Evolutionary conservation across 1,284 basidiomycete species (phyloP).

Genomic region (Flammula alnicola): DNA sequence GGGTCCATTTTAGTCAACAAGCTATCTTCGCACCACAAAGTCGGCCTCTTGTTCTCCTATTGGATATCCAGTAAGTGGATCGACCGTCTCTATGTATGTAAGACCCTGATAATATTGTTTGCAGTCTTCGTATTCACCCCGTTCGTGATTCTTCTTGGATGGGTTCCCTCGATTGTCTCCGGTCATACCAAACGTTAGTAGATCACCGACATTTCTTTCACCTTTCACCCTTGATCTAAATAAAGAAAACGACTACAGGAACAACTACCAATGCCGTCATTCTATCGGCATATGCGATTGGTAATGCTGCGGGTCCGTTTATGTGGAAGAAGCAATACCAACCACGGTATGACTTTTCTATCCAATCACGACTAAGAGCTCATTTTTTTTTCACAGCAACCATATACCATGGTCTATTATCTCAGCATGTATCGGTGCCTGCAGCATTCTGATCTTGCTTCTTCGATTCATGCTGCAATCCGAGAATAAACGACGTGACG

Average conservation of each 20-base stretch:
- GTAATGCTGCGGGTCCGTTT: constrained; percentile 75
- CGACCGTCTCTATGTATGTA: background rate
- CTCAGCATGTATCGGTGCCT: constrained; percentile 56
- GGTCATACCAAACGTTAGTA: constrained; percentile 76
- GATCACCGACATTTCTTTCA: background rate
- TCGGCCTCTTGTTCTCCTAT: constrained; percentile 73
- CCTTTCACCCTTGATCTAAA: too few species aligned
- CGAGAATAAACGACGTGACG: constrained; percentile 70
- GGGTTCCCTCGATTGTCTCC: constrained; percentile 68
- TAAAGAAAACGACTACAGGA: constrained; percentile 36
- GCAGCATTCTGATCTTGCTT: constrained; percentile 54
- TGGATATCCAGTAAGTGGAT: constrained; percentile 67
- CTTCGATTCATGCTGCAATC: constrained; percentile 64
- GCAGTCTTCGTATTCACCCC: constrained; percentile 71
- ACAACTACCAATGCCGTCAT: constrained; percentile 78
- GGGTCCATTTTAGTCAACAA: constrained; percentile 71
- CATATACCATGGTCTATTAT: constrained; percentile 75
- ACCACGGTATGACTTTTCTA: constrained; percentile 59
- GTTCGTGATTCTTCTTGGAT: constrained; percentile 72
- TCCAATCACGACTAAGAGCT: background rate
- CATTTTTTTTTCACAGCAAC: constrained; percentile 42
- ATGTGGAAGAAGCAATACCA: constrained; percentile 77
- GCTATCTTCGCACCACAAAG: constrained; percentile 67
- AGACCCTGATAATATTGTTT: background rate
- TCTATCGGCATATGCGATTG: constrained; percentile 72